phyloP scores from a whole-genome alignment of 768 basidiomycete genomes.

The Lepiota brunneoincarnata region DNA sequence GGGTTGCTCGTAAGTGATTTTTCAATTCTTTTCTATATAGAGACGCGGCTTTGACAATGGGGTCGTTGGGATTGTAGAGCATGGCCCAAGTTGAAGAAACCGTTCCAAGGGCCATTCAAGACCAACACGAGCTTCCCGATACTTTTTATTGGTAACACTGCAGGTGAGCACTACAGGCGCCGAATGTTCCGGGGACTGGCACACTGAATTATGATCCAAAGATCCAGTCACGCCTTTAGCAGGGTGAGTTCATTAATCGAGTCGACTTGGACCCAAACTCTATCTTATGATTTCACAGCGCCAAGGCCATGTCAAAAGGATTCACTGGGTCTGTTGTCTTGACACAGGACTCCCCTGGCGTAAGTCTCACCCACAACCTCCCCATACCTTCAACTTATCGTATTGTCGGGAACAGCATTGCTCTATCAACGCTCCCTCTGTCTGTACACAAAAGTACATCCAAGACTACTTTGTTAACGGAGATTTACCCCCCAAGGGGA shows the following conservation, averaged over 20 bases:
- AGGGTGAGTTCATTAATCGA: constrained; percentile 16
- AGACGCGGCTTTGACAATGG: not conserved
- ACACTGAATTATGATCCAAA: constrained; percentile 4
- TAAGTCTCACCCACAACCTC: constrained; percentile 17
- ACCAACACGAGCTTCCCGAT: constrained; percentile 38
- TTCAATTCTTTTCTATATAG: not conserved
- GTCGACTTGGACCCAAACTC: not conserved
- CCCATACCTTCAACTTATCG: not conserved
- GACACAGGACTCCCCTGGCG: constrained; percentile 39
- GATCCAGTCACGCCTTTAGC: constrained; percentile 30
- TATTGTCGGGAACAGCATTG: constrained; percentile 24
- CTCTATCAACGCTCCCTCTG: constrained; percentile 29
- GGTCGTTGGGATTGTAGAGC: not conserved
- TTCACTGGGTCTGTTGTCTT: constrained; percentile 38
- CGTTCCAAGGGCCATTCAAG: constrained; percentile 29
- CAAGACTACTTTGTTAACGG: constrained; percentile 39
- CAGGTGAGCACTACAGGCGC: constrained; percentile 19
- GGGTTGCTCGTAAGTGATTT: constrained; percentile 28
- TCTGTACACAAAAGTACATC: constrained; percentile 31
- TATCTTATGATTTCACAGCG: constrained; percentile 22
- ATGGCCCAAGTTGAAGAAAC: constrained; percentile 14
- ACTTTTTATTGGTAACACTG: constrained; percentile 38
- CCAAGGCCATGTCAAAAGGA: constrained; percentile 33
- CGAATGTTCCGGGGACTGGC: too few species aligned
- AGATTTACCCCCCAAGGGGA: constrained; percentile 33